A percentile compares a stretch with the other conserved stretches of the same genome.
Evolutionary conservation across 2,329 filamentous ascomycete species (phyloP).

Genomic region (Rhexocercosporidium sp.): DNA sequence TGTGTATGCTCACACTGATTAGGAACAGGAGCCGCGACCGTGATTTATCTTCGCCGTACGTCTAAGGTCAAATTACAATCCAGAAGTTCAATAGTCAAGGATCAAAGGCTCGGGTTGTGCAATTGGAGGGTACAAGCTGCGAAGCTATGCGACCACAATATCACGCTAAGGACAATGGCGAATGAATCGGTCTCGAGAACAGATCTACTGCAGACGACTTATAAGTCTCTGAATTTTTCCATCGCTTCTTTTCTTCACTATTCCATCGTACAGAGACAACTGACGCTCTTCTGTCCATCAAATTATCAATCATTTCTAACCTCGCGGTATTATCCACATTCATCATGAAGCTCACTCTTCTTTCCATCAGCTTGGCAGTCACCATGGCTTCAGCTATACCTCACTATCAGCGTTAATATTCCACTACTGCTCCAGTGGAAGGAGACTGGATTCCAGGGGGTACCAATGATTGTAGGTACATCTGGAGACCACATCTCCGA

Average conservation of each 20-base stretch:
- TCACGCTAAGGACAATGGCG: not conserved
- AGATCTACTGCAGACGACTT: not conserved
- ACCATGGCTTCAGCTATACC: conserved; percentile 10
- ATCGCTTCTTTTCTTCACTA: not conserved
- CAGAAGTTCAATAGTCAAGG: not conserved
- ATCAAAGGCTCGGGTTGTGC: not conserved
- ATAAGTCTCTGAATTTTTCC: not conserved
- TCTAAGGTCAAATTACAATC: not conserved
- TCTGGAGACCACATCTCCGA: not conserved
- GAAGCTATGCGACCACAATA: not conserved
- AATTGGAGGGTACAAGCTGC: not conserved
- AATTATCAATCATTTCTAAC: not conserved
- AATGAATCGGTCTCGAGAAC: not conserved
- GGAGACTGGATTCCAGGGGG: conserved; percentile 12
- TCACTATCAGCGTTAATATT: conserved; percentile 3
- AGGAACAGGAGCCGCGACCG: not conserved
- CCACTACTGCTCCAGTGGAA: not conserved
- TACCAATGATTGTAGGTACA: conserved; percentile 14
- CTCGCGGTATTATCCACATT: not conserved
- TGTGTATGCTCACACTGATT: not conserved
- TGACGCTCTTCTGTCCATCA: not conserved
- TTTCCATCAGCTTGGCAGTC: not conserved
- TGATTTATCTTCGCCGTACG: not conserved
- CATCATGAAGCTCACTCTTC: conserved; percentile 14
- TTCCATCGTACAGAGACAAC: not conserved